Percentiles rank a stretch among this genome's conserved stretches.
Evolutionary conservation across 495 filamentous ascomycete genomes (phyloP).

Genomic region (Pseudoneurospora amorphoporcata): DNA sequence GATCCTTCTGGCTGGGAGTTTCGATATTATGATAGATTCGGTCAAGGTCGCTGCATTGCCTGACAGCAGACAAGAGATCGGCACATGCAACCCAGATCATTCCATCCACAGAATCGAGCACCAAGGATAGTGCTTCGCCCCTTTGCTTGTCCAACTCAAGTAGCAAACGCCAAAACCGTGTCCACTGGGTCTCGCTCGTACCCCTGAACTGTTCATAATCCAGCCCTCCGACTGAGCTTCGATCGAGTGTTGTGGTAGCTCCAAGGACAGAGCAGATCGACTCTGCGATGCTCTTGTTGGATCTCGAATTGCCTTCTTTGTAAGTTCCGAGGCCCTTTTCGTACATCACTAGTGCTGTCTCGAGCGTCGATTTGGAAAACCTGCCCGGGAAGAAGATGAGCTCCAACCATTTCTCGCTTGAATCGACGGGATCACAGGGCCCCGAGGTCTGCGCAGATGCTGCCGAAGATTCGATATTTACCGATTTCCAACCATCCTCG

Average conservation of each 20-base stretch:
- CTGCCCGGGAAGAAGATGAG: conserved; percentile 75
- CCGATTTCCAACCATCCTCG: conserved; percentile 60
- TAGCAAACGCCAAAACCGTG: conserved; percentile 74
- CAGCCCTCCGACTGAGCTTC: conserved; percentile 49
- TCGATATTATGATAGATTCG: conserved; percentile 50
- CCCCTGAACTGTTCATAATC: conserved; percentile 61
- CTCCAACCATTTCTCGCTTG: conserved; percentile 55
- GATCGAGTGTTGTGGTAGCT: conserved; percentile 49
- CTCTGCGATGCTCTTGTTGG: conserved; percentile 44
- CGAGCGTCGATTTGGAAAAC: conserved; percentile 66
- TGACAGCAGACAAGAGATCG: conserved; percentile 65
- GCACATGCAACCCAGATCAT: conserved; percentile 76
- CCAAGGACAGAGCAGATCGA: conserved; percentile 63
- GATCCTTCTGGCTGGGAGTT: conserved; percentile 20
- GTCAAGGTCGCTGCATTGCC: conserved; percentile 71
- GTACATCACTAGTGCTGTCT: conserved; percentile 70
- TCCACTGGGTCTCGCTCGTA: conserved; percentile 76
- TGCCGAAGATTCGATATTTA: conserved; percentile 51
- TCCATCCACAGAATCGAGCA: conserved; percentile 56
- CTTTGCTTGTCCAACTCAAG: conserved; percentile 78
- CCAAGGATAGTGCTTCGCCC: conserved; percentile 65
- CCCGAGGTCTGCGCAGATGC: conserved; percentile 44
- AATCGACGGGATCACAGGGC: conserved; percentile 52
- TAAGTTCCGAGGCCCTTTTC: conserved; percentile 44
- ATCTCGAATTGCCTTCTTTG: conserved; percentile 29